Evolutionary conservation across 1,284 basidiomycete genomes (phyloP).

Genomic region (Mycena citricolor): DNA sequence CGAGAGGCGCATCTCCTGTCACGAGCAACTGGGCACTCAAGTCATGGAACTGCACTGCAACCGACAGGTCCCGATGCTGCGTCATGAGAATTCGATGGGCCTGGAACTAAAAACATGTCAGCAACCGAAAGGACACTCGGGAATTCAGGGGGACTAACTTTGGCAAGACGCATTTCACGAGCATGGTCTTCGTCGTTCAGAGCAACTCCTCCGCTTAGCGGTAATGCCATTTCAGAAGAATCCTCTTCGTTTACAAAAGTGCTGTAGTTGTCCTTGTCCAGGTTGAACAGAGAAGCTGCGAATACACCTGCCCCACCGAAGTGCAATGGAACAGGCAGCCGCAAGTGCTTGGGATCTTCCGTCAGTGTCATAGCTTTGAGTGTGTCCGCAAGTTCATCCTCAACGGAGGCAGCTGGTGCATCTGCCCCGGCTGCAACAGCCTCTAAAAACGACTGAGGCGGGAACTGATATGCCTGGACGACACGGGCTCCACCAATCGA

Average conservation of each 20-base stretch:
- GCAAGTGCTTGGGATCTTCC: conserved; percentile 39
- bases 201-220: conserved; percentile 51
- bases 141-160: conserved; percentile 35
- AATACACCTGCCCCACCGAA: conserved; percentile 41
- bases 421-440: conserved; percentile 16
- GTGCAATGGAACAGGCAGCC: conserved; percentile 42
- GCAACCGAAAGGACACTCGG: neutral
- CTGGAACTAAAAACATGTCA: conserved; percentile 47
- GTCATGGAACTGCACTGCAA: conserved; percentile 69
- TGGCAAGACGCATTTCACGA: conserved; percentile 48
- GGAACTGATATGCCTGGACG: conserved; percentile 55
- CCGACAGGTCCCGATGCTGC: conserved; percentile 50
- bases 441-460: conserved; percentile 47
- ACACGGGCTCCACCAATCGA: conserved; percentile 39
- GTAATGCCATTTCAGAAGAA: conserved; percentile 28
- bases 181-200: conserved; percentile 46
- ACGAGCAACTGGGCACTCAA: conserved; percentile 67
- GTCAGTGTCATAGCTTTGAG: conserved; percentile 42
- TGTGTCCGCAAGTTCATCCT: conserved; percentile 42
- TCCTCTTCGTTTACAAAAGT: conserved; percentile 30
- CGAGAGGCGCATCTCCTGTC: conserved; percentile 45
- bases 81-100: conserved; percentile 69
- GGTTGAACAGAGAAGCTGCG: conserved; percentile 41
- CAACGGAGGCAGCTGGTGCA: conserved; percentile 21
- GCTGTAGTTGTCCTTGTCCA: conserved; percentile 49